Base-by-base conservation (phyloP, 805 yeast species). In the Metschnikowia reukaufii region DNA sequence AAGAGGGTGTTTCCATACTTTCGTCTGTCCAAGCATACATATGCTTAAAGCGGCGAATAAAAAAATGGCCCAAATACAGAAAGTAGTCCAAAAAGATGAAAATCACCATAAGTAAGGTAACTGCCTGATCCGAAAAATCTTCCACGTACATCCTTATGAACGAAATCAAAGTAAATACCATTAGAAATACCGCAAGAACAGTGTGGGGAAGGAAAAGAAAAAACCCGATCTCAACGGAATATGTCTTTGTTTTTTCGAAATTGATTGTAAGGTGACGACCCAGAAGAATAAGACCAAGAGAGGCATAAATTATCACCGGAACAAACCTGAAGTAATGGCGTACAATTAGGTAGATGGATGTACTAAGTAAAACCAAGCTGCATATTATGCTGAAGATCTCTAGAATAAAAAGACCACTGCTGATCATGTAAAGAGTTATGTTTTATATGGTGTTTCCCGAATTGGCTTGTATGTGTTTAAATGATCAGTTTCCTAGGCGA, bases 231-330 rank as follows among this genome's bases (percentile, higher is more conserved):
- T 23, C 32, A 13, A 8, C 20, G 7, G 40, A 13, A 13, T 37
- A 37, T n/a, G 40, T 37, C 10, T 37, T 37, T 4, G 31, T 37
- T n/a, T 15, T 23, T 13, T 21, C 15, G 31, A 25, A 37, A 16
- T 37, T 37, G 31, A 37, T 37, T 25, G 40, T 32, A 37, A 37
- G 40, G 32, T 37, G 32, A 4, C 40, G 32, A 8, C 19, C 32
- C 40, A 37, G 40, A 19, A 16, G n/a, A 13, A 37, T n/a, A 6
- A 23, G 9, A 4, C 20, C 32, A 7, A 37, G 15, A 8, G 16
- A 13, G 13, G 32, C 40, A 29, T 37, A 37, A 3, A 25, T 4
- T 23, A 37, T 21, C 12, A 37, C 32, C 4, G 36, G 36, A 16
- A 33, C 13, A 17, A 33, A 33, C 20, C 13, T 17, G 20, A 15